Conservation (phyloP, 2,329 filamentous ascomycete species). For the Fusarium tupiense region DNA sequence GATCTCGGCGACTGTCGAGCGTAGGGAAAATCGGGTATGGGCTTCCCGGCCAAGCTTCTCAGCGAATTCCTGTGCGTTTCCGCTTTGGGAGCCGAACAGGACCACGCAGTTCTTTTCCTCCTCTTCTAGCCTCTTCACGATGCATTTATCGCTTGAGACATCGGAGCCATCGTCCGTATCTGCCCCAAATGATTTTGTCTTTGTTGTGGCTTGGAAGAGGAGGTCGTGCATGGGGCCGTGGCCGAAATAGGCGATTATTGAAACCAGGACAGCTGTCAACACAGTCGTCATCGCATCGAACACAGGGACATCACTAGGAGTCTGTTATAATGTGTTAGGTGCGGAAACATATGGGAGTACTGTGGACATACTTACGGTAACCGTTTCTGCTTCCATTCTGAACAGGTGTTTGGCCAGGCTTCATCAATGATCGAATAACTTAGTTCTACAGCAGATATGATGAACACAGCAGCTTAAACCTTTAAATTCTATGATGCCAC, state of each 20-base stretch:
- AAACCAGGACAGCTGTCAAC: background rate
- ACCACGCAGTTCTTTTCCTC: background rate
- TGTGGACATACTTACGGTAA: background rate
- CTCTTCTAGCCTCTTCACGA: background rate
- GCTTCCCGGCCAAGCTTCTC: background rate
- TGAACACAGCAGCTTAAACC: background rate
- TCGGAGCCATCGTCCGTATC: fast-evolving
- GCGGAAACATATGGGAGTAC: background rate
- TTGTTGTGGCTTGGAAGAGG: background rate
- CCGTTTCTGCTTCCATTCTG: background rate
- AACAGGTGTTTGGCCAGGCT: background rate
- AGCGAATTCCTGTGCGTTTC: background rate
- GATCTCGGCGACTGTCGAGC: background rate
- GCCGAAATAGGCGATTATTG: background rate
- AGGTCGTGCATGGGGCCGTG: background rate
- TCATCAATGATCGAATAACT: background rate
- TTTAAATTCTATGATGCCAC: background rate
- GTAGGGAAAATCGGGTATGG: background rate
- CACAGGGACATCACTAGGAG: background rate
- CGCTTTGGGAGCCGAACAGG: background rate
- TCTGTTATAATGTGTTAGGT: background rate
- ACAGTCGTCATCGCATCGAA: background rate
- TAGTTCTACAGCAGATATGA: background rate
- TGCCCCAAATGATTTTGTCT: background rate
- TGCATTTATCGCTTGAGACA: background rate